Conservation (phyloP, 2,329 filamentous ascomycete species). For the Purpureocillium takamizusanense region DNA sequence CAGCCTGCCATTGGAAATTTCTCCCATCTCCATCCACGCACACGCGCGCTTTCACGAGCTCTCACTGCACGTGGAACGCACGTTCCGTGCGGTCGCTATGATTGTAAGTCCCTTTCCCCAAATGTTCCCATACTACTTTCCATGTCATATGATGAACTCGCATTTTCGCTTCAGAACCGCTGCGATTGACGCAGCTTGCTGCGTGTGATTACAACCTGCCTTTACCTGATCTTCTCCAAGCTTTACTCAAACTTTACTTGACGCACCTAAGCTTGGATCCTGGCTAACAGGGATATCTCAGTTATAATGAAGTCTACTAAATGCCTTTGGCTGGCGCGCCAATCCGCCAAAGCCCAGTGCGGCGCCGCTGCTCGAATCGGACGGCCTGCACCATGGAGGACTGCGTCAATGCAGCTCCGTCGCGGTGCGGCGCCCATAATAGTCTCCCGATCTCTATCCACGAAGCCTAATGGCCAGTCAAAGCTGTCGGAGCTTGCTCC, state of each 20-base stretch:
- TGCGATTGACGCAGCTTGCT: slow-evolving; percentile 38
- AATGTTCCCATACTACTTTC: background rate
- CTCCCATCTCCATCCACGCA: background rate
- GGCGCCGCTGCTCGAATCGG: slow-evolving; percentile 2
- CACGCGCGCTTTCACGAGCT: background rate
- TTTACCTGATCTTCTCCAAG: slow-evolving; percentile 22
- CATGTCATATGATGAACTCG: slow-evolving; percentile 29
- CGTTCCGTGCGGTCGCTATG: slow-evolving; percentile 18
- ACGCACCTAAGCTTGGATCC: background rate
- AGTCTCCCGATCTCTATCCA: slow-evolving; percentile 10
- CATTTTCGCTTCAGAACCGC: slow-evolving; percentile 40
- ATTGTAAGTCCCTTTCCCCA: slow-evolving; percentile 22
- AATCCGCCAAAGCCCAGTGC: slow-evolving; percentile 10
- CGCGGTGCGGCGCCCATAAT: background rate
- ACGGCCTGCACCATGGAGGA: slow-evolving; percentile 1
- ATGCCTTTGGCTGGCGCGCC: slow-evolving; percentile 26
- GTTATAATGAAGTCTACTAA: slow-evolving; percentile 26
- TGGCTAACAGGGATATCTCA: slow-evolving; percentile 9
- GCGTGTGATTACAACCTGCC: slow-evolving; percentile 34
- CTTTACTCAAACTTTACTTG: slow-evolving; percentile 1
- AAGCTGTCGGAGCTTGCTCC: slow-evolving; percentile 9
- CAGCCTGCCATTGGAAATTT: background rate
- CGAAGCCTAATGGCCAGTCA: slow-evolving; percentile 7
- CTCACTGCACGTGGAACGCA: slow-evolving; percentile 1
- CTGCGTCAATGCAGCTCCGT: background rate